Evolutionary conservation across 2,329 filamentous ascomycete species (phyloP).

Genomic region (Colletotrichum caudatum): DNA sequence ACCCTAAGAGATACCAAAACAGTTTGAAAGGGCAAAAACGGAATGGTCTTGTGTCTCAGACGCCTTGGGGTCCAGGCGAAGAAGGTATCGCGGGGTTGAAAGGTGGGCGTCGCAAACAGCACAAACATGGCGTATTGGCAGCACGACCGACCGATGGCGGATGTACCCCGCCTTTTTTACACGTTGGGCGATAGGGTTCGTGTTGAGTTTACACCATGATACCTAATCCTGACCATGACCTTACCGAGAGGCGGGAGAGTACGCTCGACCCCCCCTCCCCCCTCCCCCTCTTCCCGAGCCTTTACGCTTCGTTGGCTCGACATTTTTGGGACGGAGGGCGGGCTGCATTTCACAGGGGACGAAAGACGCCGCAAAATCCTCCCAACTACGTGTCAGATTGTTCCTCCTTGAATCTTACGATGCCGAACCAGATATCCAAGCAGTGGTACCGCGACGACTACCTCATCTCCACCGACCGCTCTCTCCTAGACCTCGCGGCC

Average conservation of each 20-base stretch:
- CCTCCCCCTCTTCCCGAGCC: not conserved
- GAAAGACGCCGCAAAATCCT: not conserved
- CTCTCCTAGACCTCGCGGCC: slow-evolving; percentile 64
- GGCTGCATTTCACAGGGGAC: slow-evolving; percentile 1
- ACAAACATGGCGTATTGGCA: too few species aligned
- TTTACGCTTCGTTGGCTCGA: not conserved
- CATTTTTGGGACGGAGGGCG: not conserved
- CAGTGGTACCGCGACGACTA: slow-evolving; percentile 67
- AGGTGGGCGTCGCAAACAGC: too few species aligned
- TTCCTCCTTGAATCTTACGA: not conserved
- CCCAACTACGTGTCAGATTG: slow-evolving; percentile 13
- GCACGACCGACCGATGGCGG: too few species aligned
- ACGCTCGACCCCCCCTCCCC: slow-evolving; percentile 18
- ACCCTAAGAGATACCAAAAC: too few species aligned
- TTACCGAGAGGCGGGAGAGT: not conserved
- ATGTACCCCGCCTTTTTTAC: too few species aligned
- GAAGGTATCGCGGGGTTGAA: too few species aligned
- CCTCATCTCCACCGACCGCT: slow-evolving; percentile 71
- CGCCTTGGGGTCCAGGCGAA: too few species aligned
- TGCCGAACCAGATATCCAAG: slow-evolving; percentile 43
- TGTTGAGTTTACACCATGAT: too few species aligned
- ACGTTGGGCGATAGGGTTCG: not conserved
- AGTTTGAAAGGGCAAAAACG: too few species aligned
- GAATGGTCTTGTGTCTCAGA: too few species aligned
- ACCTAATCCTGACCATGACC: not conserved